A percentile compares a stretch with the other conserved stretches of the same genome.
Conservation (phyloP, 371 early-diverging fungal genomes). For the Mucor indicus region DNA sequence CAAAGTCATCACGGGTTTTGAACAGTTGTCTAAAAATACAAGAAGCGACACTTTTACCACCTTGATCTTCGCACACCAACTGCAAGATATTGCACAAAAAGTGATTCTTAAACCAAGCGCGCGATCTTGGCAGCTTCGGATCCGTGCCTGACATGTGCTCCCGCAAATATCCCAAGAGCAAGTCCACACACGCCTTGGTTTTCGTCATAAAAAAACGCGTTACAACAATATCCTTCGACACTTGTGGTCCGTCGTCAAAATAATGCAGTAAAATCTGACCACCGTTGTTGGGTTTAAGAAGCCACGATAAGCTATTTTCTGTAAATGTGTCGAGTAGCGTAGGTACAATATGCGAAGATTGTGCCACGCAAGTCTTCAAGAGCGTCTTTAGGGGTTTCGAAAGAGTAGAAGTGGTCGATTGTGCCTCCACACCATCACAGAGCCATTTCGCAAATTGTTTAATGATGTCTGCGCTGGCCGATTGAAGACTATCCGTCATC, state of each 20-base stretch:
- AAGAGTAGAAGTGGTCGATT: not conserved
- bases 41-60: constrained; percentile 20
- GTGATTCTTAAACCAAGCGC: constrained; percentile 36
- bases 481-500: constrained; percentile 20
- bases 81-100: constrained; percentile 24
- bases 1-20: constrained; percentile 24
- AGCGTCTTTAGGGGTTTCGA: not conserved
- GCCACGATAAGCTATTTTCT: constrained; percentile 9
- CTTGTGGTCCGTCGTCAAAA: constrained; percentile 31
- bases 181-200: constrained; percentile 22
- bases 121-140: constrained; percentile 6
- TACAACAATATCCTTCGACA: constrained; percentile 20
- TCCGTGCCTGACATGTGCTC: constrained; percentile 12
- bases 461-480: constrained; percentile 15
- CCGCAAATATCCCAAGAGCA: constrained; percentile 16
- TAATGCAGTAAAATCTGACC: constrained; percentile 15
- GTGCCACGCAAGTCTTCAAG: not conserved
- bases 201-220: constrained; percentile 14
- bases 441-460: constrained; percentile 28
- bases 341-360: constrained; percentile 21
- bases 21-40: constrained; percentile 32
- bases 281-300: constrained; percentile 3
- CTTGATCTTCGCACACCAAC: constrained; percentile 13
- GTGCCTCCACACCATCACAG: not conserved
- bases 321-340: constrained; percentile 8